Evolutionary conservation across 192 early-diverging fungal species (phyloP), one percentile per base, ranked within the genome.

Genomic region (Chytriomyces sp.): DNA sequence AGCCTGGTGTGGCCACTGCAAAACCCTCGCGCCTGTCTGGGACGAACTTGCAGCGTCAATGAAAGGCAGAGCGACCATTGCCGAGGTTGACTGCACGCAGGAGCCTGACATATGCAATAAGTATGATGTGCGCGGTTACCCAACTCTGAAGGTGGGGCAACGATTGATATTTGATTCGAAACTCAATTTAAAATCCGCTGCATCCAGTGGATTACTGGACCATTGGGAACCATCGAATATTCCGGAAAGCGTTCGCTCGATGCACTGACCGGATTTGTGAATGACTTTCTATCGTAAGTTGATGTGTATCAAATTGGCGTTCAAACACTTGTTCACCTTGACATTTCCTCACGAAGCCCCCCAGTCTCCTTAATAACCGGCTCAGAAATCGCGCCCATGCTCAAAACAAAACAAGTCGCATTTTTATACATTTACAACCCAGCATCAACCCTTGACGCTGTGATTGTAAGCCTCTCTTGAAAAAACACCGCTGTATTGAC

Each of bases 91-190:
- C 81, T 95, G 94, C 81, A 84, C 50, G 79, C 83, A 50, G 79
- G 80, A 75, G 76, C 79, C 82, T 77, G 50, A 43, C 47, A 20
- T 67, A 20, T 64, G 47, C n/a, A 45, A 67, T 67, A 43, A 72
- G 92, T 82, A 89, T 63, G 83, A 86, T 26, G 86, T 96, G 53
- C 83, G 87, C 45, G 94, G 92, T n/a, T 95, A 92, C 76, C 94
- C 94, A 45, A 94, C 92, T 7, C 85, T 96, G 46, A 88, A 35
- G 35, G 35, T 35, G 35, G 35, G 35, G 35, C 35, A 35, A 35
- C 35, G 4, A 1, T 35, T 35, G 35, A 35, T 35, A 35, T 4
- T 4, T 35, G 35, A 2, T 1, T 35, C 35, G 35, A 35, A 35
- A 35, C 35, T 35, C 35, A 35, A 35, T 35, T 35, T 1, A 3